Conservation (phyloP, 306 rosid genomes). For the Begonia loranthoides region DNA sequence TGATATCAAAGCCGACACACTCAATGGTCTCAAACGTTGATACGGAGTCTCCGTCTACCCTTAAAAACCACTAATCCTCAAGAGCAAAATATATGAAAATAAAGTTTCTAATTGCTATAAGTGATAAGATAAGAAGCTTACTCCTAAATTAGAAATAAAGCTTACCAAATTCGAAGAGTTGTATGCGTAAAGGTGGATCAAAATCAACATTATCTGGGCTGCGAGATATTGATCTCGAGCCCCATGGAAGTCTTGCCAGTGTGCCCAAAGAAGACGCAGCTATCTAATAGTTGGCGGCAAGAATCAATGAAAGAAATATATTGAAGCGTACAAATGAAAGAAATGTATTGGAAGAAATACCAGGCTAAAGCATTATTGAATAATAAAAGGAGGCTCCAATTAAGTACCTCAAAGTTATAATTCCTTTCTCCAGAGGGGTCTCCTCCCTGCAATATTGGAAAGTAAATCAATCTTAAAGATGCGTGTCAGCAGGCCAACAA, state of each 20-base stretch:
- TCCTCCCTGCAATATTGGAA: slow-evolving; percentile 30
- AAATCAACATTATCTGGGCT: slow-evolving; percentile 18
- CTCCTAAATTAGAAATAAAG: slow-evolving; percentile 7
- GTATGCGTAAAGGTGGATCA: slow-evolving; percentile 41
- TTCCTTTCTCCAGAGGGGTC: slow-evolving; percentile 83
- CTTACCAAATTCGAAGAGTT: slow-evolving; percentile 88
- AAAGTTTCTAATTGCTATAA: background rate
- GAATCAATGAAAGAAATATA: slow-evolving; percentile 6
- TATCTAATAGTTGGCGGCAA: slow-evolving; percentile 25
- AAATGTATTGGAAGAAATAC: background rate
- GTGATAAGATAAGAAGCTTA: background rate
- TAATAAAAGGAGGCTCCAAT: background rate
- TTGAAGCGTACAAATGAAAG: background rate
- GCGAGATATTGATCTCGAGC: slow-evolving; percentile 30
- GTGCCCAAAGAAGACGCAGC: slow-evolving; percentile 66
- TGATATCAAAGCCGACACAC: background rate
- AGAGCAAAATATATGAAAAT: background rate
- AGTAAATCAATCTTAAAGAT: background rate
- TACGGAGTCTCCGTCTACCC: too few relatives aligned
- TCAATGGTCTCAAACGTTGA: background rate
- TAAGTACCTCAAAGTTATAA: slow-evolving; percentile 49
- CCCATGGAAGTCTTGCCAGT: slow-evolving; percentile 84
- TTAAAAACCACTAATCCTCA: background rate
- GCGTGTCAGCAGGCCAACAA: background rate
- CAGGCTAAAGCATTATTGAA: background rate